These are phyloP conservation scores for Fraxinus quadrangulata DNA, from an alignment of 257 asterid genomes.

Conservation along the genomic window DNA sequence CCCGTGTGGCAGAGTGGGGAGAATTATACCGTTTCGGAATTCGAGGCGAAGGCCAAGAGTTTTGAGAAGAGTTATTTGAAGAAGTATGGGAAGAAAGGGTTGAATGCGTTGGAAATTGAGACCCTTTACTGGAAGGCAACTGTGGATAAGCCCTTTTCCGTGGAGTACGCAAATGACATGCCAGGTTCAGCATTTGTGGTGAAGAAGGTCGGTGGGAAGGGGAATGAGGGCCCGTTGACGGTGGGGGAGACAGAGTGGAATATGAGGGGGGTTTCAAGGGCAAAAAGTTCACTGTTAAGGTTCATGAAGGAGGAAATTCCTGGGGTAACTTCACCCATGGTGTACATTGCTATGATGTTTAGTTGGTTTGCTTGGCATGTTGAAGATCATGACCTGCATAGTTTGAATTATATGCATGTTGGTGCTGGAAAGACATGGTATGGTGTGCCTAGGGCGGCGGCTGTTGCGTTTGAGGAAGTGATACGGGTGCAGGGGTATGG, in stretches of 20 bases:
- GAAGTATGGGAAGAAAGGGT: slow-evolving; percentile 51
- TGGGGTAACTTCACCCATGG: slow-evolving; percentile 98
- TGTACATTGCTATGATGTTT: slow-evolving; percentile 97
- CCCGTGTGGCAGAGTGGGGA: slow-evolving; percentile 99
- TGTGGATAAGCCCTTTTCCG: slow-evolving; percentile 88
- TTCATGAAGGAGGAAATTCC: slow-evolving; percentile 99
- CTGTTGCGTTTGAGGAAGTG: slow-evolving; percentile 94
- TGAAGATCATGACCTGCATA: slow-evolving; percentile 99
- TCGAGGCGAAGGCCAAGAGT: slow-evolving; percentile 76
- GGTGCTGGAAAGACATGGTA: slow-evolving; percentile 98
- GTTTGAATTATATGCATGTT: slow-evolving; percentile 88
- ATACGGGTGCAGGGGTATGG: slow-evolving; percentile 92
- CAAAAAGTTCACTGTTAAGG: slow-evolving; percentile 73
- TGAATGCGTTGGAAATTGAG: slow-evolving; percentile 68
- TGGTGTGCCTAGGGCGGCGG: slow-evolving; percentile 94
- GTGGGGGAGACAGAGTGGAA: slow-evolving; percentile 96
- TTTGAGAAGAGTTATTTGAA: slow-evolving; percentile 78
- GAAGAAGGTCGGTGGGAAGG: slow-evolving; percentile 44
- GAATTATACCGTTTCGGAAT: slow-evolving; percentile 62
- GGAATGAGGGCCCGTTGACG: slow-evolving; percentile 37
- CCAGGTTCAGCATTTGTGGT: slow-evolving; percentile 94
- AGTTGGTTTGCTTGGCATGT: slow-evolving; percentile 99
- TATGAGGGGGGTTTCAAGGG: slow-evolving; percentile 97
- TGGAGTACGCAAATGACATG: slow-evolving; percentile 98
- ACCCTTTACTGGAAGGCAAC: slow-evolving; percentile 94